Evolutionary conservation across 164 flowering plant genomes (phyloP), one percentile per base, ranked within the genome.

Genomic region (Umbellularia californica): DNA sequence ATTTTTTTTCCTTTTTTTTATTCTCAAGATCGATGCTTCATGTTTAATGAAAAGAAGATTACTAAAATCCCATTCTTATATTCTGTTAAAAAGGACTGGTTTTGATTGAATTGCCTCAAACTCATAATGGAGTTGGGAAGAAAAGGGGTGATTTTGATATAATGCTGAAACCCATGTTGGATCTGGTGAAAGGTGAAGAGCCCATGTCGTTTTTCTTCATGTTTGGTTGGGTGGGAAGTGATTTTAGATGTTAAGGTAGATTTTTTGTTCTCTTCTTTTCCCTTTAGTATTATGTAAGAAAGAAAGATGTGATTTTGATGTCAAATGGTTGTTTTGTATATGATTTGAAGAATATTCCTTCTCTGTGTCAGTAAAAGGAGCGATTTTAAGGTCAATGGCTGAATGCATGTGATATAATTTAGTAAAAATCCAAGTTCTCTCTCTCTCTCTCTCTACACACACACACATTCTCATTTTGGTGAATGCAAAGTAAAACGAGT

Each of bases 101-200:
- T 60, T 71, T 52, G 64, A 52, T 51, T 41, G 55, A 60, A 71
- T 27, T 71, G 47, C 15, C 5, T 71, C 63, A n/a, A 67, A 10
- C 15, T 0, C 70, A 28, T 67, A 9, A 13, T 60, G 12, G 2
- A 6, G 14, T 30, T 28, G 11, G 19, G 33, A 27, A 47, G 17
- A 58, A 60, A 27, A 28, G 24, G 50, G 2, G 27, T 69, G 71
- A 67, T 7, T 25, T 64, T 64, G 4, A 20, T 17, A 20, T 20
- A 55, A 55, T 55, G n/a, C 60, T 14, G 60, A 55, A 3, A 55
- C 60, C 60, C 60, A 55, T 55, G 60, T 15, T 20, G 17, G 60
- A 15, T 55, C n/a, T 55, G 25, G 17, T 64, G 67, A 64, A 22
- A 14, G 67, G 67, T 22, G 67, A 60, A 60, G 23, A 60, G 23